These are phyloP conservation scores for Biscogniauxia marginata DNA, from an alignment of 2,329 filamentous ascomycete species.

Conservation along the genomic window DNA sequence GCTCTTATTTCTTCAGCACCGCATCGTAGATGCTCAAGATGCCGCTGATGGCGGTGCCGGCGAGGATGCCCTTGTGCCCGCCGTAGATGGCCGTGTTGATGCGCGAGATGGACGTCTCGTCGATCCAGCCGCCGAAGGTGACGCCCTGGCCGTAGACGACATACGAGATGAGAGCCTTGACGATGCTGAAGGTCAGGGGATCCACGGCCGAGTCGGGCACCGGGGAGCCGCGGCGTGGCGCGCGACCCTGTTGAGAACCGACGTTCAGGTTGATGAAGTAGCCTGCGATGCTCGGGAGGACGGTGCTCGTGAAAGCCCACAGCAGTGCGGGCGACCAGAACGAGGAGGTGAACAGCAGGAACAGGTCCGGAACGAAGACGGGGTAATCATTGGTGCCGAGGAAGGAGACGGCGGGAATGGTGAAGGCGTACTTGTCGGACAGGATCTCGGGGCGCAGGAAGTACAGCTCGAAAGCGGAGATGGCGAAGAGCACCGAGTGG, in stretches of 20 bases:
- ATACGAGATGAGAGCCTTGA: constrained; percentile 79
- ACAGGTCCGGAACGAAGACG: constrained; percentile 76
- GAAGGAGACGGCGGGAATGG: constrained; percentile 60
- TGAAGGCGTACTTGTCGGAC: constrained; percentile 69
- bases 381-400: constrained; percentile 58
- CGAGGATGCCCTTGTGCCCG: constrained; percentile 67
- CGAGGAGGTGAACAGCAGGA: constrained; percentile 67
- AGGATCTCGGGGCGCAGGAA: constrained; percentile 70
- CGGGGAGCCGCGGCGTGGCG: constrained; percentile 42
- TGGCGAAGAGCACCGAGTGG: constrained; percentile 65
- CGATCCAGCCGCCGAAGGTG: constrained; percentile 61
- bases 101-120: constrained; percentile 56
- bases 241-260: constrained; percentile 40
- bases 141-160: constrained; percentile 72
- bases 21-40: constrained; percentile 76
- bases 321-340: constrained; percentile 84
- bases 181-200: constrained; percentile 85
- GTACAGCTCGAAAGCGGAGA: constrained; percentile 68
- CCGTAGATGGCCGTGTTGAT: constrained; percentile 69
- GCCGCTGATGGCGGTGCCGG: constrained; percentile 66
- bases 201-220: constrained; percentile 65
- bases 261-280: constrained; percentile 89
- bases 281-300: constrained; percentile 68
- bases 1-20: constrained; percentile 66
- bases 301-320: constrained; percentile 71